Conservation (phyloP, 805 yeast genomes). For the Sugiyamaella mastotermitis region DNA sequence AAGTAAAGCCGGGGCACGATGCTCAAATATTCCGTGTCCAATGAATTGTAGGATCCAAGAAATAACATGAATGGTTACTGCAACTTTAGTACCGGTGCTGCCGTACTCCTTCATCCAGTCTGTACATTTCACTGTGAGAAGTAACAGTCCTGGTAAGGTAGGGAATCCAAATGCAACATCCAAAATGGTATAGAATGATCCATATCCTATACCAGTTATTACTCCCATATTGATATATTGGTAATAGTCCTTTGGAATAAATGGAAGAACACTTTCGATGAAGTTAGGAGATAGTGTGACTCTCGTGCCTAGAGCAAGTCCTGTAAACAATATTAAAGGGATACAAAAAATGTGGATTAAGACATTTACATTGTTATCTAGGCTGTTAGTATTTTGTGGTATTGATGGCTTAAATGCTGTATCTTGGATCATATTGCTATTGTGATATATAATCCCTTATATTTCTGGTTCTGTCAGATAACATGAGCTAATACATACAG, state of each 20-base stretch:
- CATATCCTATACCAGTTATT: constrained; percentile 41
- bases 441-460: constrained; percentile 5
- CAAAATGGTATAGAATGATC: constrained; percentile 51
- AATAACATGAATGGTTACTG: constrained; percentile 40
- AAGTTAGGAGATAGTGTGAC: constrained; percentile 20
- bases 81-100: constrained; percentile 24
- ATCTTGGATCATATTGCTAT: no score
- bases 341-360: constrained; percentile 72
- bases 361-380: constrained; percentile 53
- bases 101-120: constrained; percentile 24
- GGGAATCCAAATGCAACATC: constrained; percentile 47
- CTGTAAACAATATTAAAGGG: constrained; percentile 63
- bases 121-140: constrained; percentile 24
- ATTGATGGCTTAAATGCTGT: background rate
- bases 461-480: no score
- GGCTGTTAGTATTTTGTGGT: constrained; percentile 13
- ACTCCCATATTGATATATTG: constrained; percentile 42
- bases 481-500: constrained; percentile 31
- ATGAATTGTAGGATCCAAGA: constrained; percentile 82
- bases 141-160: constrained; percentile 36
- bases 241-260: constrained; percentile 12
- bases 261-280: constrained; percentile 7
- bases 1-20: constrained; percentile 77
- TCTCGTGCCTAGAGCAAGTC: constrained; percentile 38
- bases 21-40: constrained; percentile 82